Evolutionary conservation across 129 eudicot genomes (phyloP), one percentile per base, ranked within the genome.

Genomic region (Heracleum sosnowskyi): DNA sequence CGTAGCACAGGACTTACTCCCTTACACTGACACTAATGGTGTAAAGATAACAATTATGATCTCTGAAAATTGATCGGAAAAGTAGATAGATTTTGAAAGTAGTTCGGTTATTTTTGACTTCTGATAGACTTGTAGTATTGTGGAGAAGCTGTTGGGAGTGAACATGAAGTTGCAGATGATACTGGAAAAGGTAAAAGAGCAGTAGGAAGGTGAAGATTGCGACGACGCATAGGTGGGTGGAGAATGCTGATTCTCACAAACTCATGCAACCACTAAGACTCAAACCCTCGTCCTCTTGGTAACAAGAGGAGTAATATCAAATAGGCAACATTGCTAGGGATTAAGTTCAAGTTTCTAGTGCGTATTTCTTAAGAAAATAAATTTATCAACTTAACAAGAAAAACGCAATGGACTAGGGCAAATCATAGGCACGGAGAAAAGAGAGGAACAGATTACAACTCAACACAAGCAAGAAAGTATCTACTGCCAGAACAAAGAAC

Each of bases 1-100:
- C 72, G 98, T 94, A 79, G 98, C 98, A 40, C 98, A 87, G 71
- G 45, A 41, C 82, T 88, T 93, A 76, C 96, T 94, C 78, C 97
- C 97, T 78, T 69, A 69, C 35, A 75, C 81, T 42, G 81, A 78
- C 35, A 46, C 81, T 69, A 78, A 45, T 20, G 81, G 81, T 2
- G 81, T 44, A 68, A 24, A 35, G 69, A 34, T 18, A 66, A 79
- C 36, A 69, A 47, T 22, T 68, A 79, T 69, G 76, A 79, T 44
- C 70, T 78, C 46, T 75, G 79, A 34, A 83, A 83, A 75, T 60
- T 80, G 17, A 74, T 64, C 37, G 80, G 83, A 37, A 11, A 46
- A 79, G 26, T 70, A 77, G 24, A 83, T 45, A 45, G 51, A 45
- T 45, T 45, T 13, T 45, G 15, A 45, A 15, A 13, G 4, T 16